phyloP scores from a whole-genome alignment of 2,329 filamentous ascomycete species.

The Nannizziopsis arthrosporioides region DNA sequence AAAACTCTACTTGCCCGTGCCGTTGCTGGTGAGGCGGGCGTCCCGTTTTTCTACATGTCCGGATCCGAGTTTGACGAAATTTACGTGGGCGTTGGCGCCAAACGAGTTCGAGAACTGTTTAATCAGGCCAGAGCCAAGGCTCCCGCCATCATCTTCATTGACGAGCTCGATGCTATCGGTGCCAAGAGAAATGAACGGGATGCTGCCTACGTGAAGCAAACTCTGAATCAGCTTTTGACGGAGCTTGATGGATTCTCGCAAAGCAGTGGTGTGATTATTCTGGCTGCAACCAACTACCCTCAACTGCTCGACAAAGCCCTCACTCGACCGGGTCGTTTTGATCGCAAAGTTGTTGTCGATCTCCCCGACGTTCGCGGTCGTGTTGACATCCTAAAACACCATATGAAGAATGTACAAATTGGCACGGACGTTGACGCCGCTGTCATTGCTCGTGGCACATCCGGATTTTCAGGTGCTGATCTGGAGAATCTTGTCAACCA shows the following conservation, averaged over 20 bases:
- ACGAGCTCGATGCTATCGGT: constrained; percentile 87
- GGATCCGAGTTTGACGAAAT: constrained; percentile 97
- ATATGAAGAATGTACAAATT: constrained; percentile 81
- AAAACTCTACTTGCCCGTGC: constrained; percentile 93
- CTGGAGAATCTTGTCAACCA: constrained; percentile 96
- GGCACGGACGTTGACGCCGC: constrained; percentile 69
- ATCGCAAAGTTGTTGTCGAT: constrained; percentile 78
- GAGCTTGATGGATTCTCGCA: constrained; percentile 96
- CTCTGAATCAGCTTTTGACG: constrained; percentile 89
- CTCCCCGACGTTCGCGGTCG: constrained; percentile 89
- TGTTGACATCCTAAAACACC: constrained; percentile 83
- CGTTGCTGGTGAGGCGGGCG: constrained; percentile 90
- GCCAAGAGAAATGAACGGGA: constrained; percentile 87
- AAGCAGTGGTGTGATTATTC: constrained; percentile 85
- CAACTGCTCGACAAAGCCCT: constrained; percentile 89
- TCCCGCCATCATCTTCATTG: constrained; percentile 89
- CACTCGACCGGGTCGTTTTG: constrained; percentile 87
- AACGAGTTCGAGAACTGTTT: constrained; percentile 92
- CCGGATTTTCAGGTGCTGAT: constrained; percentile 88
- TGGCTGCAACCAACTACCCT: constrained; percentile 93
- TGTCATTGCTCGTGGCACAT: constrained; percentile 72
- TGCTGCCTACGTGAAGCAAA: constrained; percentile 92
- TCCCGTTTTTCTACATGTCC: constrained; percentile 99
- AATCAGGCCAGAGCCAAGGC: constrained; percentile 69
- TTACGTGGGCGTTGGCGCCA: constrained; percentile 91